Conservation (phyloP, 345 rosid species). For the Limnanthes douglasii region DNA sequence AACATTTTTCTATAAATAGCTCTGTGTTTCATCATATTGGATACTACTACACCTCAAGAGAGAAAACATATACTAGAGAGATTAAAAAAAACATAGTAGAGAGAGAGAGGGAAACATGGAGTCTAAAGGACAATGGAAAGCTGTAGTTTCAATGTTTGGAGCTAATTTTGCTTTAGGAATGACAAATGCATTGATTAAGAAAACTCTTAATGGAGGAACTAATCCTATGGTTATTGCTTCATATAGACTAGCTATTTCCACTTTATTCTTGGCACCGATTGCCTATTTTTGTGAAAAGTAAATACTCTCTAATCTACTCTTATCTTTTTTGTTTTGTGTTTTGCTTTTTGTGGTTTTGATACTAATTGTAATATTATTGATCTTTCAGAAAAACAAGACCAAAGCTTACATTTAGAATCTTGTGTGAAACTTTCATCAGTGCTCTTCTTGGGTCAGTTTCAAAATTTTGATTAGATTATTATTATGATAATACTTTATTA, state of each 20-base stretch:
- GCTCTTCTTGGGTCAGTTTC: conserved; percentile 24
- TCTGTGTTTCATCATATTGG: too few relatives aligned
- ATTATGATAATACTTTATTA: not conserved
- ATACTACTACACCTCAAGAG: too few relatives aligned
- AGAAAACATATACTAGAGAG: too few relatives aligned
- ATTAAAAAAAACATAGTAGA: too few relatives aligned
- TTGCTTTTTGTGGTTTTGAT: too few relatives aligned
- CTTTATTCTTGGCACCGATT: not conserved
- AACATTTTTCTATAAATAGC: too few relatives aligned
- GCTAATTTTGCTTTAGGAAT: not conserved
- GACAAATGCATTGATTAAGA: not conserved
- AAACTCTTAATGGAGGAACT: not conserved
- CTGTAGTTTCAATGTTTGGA: not conserved
- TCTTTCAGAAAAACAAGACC: too few relatives aligned
- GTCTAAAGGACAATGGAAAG: not conserved
- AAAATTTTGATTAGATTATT: not conserved
- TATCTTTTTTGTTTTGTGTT: too few relatives aligned
- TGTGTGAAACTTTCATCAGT: conserved; percentile 27
- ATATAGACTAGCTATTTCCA: not conserved
- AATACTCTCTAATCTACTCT: too few relatives aligned
- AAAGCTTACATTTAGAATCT: conserved; percentile 18
- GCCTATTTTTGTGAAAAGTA: too few relatives aligned
- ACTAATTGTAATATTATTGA: too few relatives aligned
- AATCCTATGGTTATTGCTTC: not conserved
- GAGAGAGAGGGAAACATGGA: not conserved